Evolutionary conservation across 2,329 filamentous ascomycete genomes (phyloP).

Genomic region (Fusarium nematophilum): DNA sequence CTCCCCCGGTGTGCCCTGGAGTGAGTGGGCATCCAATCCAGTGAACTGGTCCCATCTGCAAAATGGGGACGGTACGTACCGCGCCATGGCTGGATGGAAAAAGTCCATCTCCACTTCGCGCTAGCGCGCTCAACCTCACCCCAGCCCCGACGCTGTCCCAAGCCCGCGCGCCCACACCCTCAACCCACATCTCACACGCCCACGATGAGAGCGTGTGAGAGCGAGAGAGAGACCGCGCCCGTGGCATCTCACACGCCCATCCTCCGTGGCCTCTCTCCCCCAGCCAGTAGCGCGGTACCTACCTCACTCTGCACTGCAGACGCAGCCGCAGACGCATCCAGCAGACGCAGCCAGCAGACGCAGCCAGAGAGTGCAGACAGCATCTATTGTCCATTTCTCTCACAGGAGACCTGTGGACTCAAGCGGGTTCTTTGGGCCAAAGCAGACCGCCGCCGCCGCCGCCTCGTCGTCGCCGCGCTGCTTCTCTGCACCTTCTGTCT

Average conservation of each 20-base stretch:
- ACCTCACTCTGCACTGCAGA: conserved; percentile 23
- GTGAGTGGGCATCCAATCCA: no score
- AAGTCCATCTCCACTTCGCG: conserved; percentile 29
- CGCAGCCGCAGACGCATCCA: neutral
- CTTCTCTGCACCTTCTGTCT: conserved; percentile 15
- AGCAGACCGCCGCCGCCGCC: conserved; percentile 9
- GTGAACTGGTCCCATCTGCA: conserved; percentile 26
- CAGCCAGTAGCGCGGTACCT: no score
- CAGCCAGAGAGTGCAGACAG: neutral
- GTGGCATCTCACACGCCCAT: conserved; percentile 18
- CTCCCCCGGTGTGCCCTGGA: no score
- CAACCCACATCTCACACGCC: conserved; percentile 30
- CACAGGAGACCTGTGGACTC: conserved; percentile 11
- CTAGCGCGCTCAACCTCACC: conserved; percentile 34
- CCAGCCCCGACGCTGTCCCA: conserved; percentile 34
- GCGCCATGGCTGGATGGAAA: conserved; percentile 21
- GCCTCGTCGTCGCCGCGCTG: conserved; percentile 1
- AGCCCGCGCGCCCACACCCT: conserved; percentile 26
- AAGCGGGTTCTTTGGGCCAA: conserved; percentile 4
- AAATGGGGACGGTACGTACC: conserved; percentile 22
- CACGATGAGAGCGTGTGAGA: conserved; percentile 3
- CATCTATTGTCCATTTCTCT: conserved; percentile 1
- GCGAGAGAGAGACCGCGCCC: no score
- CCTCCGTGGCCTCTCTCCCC: neutral
- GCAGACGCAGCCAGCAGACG: conserved; percentile 7